Conservation (phyloP, 805 yeast genomes). For the Scheffersomyces lignosus region DNA sequence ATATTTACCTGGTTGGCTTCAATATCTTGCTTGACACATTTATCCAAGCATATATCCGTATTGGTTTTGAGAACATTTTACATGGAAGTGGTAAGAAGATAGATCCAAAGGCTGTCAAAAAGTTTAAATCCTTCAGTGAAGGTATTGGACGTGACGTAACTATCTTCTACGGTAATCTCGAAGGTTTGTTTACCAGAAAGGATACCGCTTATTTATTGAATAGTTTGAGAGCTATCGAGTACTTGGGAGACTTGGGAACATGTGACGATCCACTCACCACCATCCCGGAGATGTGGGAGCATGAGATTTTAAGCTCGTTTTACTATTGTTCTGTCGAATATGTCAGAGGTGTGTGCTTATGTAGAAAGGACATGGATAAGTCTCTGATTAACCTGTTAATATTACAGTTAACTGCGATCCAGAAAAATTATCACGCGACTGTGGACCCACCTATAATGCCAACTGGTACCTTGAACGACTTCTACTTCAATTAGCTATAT, state of each 20-base stretch:
- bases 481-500: slow-evolving; percentile 10
- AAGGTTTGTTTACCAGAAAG: slow-evolving; percentile 38
- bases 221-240: slow-evolving; percentile 42
- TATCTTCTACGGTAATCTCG: slow-evolving; percentile 36
- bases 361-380: slow-evolving; percentile 45
- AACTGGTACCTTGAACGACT: slow-evolving; percentile 35
- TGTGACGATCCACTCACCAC: slow-evolving; percentile 34
- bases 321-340: slow-evolving; percentile 78
- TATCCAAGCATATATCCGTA: slow-evolving; percentile 36
- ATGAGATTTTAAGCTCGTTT: slow-evolving; percentile 58
- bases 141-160: slow-evolving; percentile 40
- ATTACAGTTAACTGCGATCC: slow-evolving; percentile 26
- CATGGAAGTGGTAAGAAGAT: slow-evolving; percentile 44
- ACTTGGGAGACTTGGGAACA: slow-evolving; percentile 38
- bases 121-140: slow-evolving; percentile 37
- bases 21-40: slow-evolving; percentile 38
- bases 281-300: slow-evolving; percentile 53
- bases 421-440: slow-evolving; percentile 29
- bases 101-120: slow-evolving; percentile 37
- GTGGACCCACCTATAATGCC: slow-evolving; percentile 34
- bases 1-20: slow-evolving; percentile 40
- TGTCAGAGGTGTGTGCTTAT: slow-evolving; percentile 61
- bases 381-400: slow-evolving; percentile 27
- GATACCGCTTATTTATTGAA: slow-evolving; percentile 39
- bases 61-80: slow-evolving; percentile 41